Base-by-base conservation (phyloP, 2,329 filamentous ascomycete species). In the Eutypella sp. region DNA sequence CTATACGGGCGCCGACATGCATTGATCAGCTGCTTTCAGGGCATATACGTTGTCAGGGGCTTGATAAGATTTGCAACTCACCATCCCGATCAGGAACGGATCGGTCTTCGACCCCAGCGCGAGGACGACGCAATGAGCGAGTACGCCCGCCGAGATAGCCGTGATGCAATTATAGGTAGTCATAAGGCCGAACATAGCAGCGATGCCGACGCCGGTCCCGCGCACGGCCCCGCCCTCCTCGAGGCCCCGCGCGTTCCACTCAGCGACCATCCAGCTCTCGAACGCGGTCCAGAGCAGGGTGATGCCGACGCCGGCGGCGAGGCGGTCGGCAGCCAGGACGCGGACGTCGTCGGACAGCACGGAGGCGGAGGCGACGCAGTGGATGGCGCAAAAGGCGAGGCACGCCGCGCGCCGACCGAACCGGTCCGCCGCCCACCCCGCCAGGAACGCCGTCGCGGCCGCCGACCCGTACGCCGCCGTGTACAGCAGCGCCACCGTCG, bases 241-340 rank as follows among this genome's bases (percentile, higher is more conserved):
- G 7, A 78, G 51, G 11, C 67, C 67, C 20, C 71, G 62, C 36
- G 67, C 63, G 41, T 77, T 72, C 54, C 72, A 79, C 56, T 79
- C 76, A 4, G 74, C 71, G 23, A 82, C 72, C 67, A 82, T 76
- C 78, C 79, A 83, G 53, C 74, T 78, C 59, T 83, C 78, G 51
- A 82, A 81, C 5, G 73, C 75, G 37, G 71, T 78, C 65, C 78
- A 82, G 24, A 82, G 67, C 34, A 82, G 60, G 22, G 76, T 79
- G 27, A 77, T 76, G 23, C 71, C 73, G 39, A 82, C 48, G 0
- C 79, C 79, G 19, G 76, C 77, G 4, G 81, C 67, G 1, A 76
- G 59, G 41, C 79, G 68, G 11, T 79, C 79, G 1, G 69, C 45
- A 44, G 80, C 74, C 5, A 84, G 64, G 10, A 78, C 42, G 4